Evolutionary conservation across 2,329 filamentous ascomycete species (phyloP).

Genomic region (Pseudohalonectria lignicola): DNA sequence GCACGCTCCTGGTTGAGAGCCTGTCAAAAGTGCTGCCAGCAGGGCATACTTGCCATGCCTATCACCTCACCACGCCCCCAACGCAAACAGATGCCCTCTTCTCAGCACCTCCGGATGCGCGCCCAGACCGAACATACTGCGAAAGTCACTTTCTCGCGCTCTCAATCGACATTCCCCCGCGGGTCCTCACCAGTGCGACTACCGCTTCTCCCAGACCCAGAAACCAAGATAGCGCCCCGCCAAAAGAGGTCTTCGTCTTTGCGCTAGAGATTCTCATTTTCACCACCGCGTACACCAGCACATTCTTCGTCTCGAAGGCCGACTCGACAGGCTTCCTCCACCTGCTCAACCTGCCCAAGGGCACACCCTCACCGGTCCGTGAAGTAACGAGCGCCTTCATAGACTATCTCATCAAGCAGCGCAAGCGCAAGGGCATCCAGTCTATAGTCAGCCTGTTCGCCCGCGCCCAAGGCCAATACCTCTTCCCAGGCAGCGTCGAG

Average conservation of each 20-base stretch:
- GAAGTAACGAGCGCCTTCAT: conserved; percentile 67
- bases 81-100: conserved; percentile 66
- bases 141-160: conserved; percentile 67
- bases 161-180: conserved; percentile 27
- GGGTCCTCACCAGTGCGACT: too few relatives aligned
- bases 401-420: conserved; percentile 57
- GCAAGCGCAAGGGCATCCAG: conserved; percentile 52
- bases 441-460: conserved; percentile 85
- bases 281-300: conserved; percentile 68
- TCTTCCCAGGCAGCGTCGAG: conserved; percentile 86
- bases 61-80: conserved; percentile 82
- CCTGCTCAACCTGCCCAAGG: conserved; percentile 49
- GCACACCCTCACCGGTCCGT: conserved; percentile 62
- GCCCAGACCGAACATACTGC: conserved; percentile 69
- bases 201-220: conserved; percentile 7
- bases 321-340: conserved; percentile 87
- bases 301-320: conserved; percentile 90
- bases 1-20: conserved; percentile 20
- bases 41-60: conserved; percentile 51
- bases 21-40: conserved; percentile 42
- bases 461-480: conserved; percentile 81
- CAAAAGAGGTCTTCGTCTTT: conserved; percentile 55
- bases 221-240: conserved; percentile 9
- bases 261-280: conserved; percentile 85
- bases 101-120: conserved; percentile 60